Evolutionary conservation across 2,329 filamentous ascomycete genomes (phyloP).

Genomic region (Paraphaeosphaeria minitans): DNA sequence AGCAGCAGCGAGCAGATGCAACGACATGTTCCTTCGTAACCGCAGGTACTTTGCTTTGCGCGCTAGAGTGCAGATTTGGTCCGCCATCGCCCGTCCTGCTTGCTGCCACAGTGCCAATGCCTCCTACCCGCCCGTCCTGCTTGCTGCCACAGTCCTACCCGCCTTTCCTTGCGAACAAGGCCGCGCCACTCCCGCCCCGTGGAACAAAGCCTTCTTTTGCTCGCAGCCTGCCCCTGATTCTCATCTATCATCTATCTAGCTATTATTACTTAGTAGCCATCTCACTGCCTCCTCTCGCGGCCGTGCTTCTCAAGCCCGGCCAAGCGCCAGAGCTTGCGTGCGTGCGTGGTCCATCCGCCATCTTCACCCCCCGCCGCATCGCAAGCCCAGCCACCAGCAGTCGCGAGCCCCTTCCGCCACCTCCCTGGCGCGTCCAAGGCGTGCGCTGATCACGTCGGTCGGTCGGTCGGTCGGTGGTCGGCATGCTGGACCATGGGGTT

Average conservation of each 20-base stretch:
- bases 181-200: conserved; percentile 4
- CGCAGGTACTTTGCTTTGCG: conserved; percentile 8
- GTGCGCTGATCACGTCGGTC: background rate
- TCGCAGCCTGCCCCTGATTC: too few species aligned
- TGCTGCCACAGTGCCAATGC: too few species aligned
- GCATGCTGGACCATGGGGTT: background rate
- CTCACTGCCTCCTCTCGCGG: too few species aligned
- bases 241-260: too few species aligned
- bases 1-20: too few species aligned
- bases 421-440: background rate
- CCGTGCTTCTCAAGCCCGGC: background rate
- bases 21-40: too few species aligned
- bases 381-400: background rate
- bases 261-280: too few species aligned
- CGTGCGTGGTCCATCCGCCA: conserved; percentile 4
- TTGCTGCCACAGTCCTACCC: conserved; percentile 1
- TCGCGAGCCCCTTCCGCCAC: background rate
- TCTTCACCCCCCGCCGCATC: conserved; percentile 1
- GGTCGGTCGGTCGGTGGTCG: too few species aligned
- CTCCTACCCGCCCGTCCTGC: conserved; percentile 1
- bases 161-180: conserved; percentile 4
- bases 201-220: conserved; percentile 1
- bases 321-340: background rate
- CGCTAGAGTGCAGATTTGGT: conserved; percentile 7
- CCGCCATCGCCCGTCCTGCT: background rate